Evolutionary conservation across 805 yeast genomes (phyloP).

Genomic region (Grigorovia yakushimaensis): DNA sequence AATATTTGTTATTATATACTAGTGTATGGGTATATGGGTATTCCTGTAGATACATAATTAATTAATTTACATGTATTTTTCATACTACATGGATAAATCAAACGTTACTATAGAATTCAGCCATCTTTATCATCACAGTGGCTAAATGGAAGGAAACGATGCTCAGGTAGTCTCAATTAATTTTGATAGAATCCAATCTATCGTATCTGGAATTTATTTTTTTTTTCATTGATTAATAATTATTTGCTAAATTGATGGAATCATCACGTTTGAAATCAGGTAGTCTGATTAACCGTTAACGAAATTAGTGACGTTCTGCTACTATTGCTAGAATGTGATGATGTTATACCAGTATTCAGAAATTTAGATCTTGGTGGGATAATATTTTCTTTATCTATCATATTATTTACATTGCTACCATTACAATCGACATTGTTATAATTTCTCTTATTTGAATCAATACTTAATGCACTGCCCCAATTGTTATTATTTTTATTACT

Average conservation of each 20-base stretch:
- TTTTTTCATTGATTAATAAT: too few relatives aligned
- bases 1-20: not conserved
- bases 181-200: too few relatives aligned
- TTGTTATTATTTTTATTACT: slow-evolving; percentile 16
- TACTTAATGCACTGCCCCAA: slow-evolving; percentile 17
- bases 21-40: not conserved
- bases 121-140: not conserved
- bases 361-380: slow-evolving; percentile 26
- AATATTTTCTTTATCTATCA: slow-evolving; percentile 2
- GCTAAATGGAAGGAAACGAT: too few relatives aligned
- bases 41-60: not conserved
- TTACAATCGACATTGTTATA: slow-evolving; percentile 10
- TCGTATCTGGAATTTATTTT: too few relatives aligned
- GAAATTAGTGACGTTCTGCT: slow-evolving; percentile 19
- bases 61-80: too few relatives aligned
- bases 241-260: too few relatives aligned
- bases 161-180: too few relatives aligned
- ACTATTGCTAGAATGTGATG: slow-evolving; percentile 15
- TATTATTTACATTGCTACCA: slow-evolving; percentile 3
- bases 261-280: too few relatives aligned
- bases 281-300: slow-evolving; percentile 5
- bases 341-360: slow-evolving; percentile 17
- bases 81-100: too few relatives aligned
- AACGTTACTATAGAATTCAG: not conserved
- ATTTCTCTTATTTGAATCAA: slow-evolving; percentile 12